Evolutionary conservation across 2,329 filamentous ascomycete genomes (phyloP).

Genomic region (Trichoderma harzianum): DNA sequence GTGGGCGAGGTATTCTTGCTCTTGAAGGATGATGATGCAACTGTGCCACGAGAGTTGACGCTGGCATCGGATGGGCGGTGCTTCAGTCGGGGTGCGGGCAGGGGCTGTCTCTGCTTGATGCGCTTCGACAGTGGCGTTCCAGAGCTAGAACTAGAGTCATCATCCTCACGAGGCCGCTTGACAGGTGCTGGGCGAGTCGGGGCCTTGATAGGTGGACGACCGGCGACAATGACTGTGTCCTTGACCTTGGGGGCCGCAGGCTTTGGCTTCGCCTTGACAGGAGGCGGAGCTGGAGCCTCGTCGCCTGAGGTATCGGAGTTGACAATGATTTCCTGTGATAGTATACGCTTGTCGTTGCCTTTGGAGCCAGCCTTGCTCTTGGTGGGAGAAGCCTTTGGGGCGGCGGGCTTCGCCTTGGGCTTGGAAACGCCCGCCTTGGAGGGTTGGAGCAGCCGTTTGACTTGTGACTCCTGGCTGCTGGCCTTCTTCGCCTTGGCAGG

Average conservation of each 20-base stretch:
- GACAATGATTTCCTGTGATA: slow-evolving; percentile 55
- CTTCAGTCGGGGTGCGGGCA: slow-evolving; percentile 35
- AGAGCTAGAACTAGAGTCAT: slow-evolving; percentile 58
- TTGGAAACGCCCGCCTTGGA: slow-evolving; percentile 25
- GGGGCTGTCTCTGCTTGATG: slow-evolving; percentile 48
- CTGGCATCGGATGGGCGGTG: slow-evolving; percentile 48
- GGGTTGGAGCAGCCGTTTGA: slow-evolving; percentile 49
- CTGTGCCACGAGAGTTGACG: slow-evolving; percentile 37
- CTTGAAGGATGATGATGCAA: slow-evolving; percentile 42
- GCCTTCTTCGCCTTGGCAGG: slow-evolving; percentile 55
- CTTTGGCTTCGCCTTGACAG: slow-evolving; percentile 32
- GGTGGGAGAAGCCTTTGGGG: slow-evolving; percentile 36
- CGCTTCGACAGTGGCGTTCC: slow-evolving; percentile 57
- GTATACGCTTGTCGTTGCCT: slow-evolving; percentile 42
- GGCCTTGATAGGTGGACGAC: slow-evolving; percentile 32
- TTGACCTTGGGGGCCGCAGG: slow-evolving; percentile 30
- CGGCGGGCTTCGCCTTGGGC: slow-evolving; percentile 31
- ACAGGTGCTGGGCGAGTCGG: slow-evolving; percentile 35
- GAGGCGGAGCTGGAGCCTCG: slow-evolving; percentile 33
- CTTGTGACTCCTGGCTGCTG: slow-evolving; percentile 49
- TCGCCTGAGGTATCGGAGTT: slow-evolving; percentile 56
- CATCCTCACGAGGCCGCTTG: slow-evolving; percentile 53
- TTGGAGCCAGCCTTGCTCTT: slow-evolving; percentile 39
- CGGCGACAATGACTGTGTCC: slow-evolving; percentile 33
- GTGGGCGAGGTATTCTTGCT: slow-evolving; percentile 55